Conservation (phyloP, 2,329 filamentous ascomycete genomes). For the Biscogniauxia sp. region DNA sequence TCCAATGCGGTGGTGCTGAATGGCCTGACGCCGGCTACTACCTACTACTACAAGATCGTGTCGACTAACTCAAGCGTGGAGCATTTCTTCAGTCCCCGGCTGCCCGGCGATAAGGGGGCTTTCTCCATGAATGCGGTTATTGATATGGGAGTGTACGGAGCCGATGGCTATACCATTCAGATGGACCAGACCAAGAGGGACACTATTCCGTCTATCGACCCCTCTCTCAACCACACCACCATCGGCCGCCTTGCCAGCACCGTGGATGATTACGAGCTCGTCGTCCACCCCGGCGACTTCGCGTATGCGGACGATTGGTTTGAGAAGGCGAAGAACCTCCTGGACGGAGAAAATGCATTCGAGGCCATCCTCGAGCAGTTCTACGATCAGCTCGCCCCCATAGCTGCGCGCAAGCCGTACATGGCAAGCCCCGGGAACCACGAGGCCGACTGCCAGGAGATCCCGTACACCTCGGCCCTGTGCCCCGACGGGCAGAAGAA, state of each 20-base stretch:
- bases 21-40: conserved; percentile 48
- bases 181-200: conserved; percentile 45
- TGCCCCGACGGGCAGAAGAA: conserved; percentile 56
- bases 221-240: conserved; percentile 57
- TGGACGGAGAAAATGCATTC: conserved; percentile 50
- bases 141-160: conserved; percentile 54
- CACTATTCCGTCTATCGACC: conserved; percentile 46
- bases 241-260: conserved; percentile 52
- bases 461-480: conserved; percentile 34
- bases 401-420: conserved; percentile 53
- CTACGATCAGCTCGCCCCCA: conserved; percentile 53
- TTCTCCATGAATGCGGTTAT: conserved; percentile 53
- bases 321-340: conserved; percentile 42
- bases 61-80: conserved; percentile 54
- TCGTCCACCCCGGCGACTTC: conserved; percentile 54
- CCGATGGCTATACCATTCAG: conserved; percentile 49
- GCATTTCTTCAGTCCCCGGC: conserved; percentile 52
- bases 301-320: conserved; percentile 60
- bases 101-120: conserved; percentile 51
- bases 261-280: conserved; percentile 53
- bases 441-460: conserved; percentile 52
- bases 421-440: conserved; percentile 59
- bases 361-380: conserved; percentile 57
- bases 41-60: conserved; percentile 59
- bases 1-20: conserved; percentile 48